Evolutionary conservation across 176 grass and related monocot species (phyloP).

Genomic region (Pharus latifolius): DNA sequence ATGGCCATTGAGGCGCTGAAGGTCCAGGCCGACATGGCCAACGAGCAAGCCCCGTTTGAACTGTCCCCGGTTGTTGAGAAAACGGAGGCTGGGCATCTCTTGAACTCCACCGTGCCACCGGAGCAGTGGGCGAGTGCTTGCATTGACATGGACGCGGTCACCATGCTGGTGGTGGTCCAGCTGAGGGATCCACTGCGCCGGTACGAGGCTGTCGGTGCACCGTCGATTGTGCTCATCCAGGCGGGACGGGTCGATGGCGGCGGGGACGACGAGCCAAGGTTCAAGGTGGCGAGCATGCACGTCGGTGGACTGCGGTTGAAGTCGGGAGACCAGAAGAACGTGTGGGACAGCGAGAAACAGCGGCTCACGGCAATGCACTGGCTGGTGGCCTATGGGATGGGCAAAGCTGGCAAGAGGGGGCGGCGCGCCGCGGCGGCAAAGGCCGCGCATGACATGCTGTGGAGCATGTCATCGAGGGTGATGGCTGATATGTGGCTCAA

Average conservation of each 20-base stretch:
- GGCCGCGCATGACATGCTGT: conserved; percentile 39
- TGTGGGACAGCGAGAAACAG: conserved; percentile 86
- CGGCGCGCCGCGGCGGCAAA: conserved; percentile 4
- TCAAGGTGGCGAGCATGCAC: conserved; percentile 71
- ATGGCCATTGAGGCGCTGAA: conserved; percentile 78
- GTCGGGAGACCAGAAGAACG: conserved; percentile 27
- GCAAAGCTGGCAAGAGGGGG: conserved; percentile 56
- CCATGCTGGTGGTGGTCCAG: conserved; percentile 55
- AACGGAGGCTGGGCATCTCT: neutral
- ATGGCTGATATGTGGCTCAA: conserved; percentile 98
- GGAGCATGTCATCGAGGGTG: conserved; percentile 86
- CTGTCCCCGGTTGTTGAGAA: conserved; percentile 22
- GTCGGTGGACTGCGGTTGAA: conserved; percentile 49
- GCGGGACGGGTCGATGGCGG: conserved; percentile 3
- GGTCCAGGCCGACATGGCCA: conserved; percentile 58
- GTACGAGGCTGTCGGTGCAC: conserved; percentile 76
- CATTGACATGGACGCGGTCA: conserved; percentile 6
- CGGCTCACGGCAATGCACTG: conserved; percentile 88
- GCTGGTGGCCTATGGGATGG: conserved; percentile 79
- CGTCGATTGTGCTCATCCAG: conserved; percentile 59
- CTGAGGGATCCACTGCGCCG: conserved; percentile 73
- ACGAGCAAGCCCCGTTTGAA: conserved; percentile 66
- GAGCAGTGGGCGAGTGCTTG: conserved; percentile 46
- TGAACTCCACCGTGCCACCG: conserved; percentile 47
- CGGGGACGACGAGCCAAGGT: conserved; percentile 47